Base-by-base conservation (phyloP, 148 eudicot genomes). In the Chenopodium formosanum region DNA sequence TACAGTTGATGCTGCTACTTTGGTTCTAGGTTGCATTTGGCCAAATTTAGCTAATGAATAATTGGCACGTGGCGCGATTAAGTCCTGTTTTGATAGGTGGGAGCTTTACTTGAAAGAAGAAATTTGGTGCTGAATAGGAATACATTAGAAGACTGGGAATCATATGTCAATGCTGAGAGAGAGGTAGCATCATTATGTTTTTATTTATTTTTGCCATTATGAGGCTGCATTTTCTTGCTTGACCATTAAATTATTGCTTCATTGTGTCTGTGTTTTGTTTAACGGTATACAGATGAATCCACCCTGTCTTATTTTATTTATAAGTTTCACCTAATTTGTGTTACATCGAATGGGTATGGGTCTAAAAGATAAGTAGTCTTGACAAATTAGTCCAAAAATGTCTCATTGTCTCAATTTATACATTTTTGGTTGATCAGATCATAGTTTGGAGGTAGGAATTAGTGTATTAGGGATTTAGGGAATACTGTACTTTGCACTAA, bases 1-100 rank as follows among this genome's bases (percentile, higher is more conserved):
- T 83, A 68, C 47, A 65, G 77, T 75, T 83, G 82, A 83, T 83
- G 81, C 27, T 65, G 82, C 68, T 63, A 77, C 44, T 29, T 56
- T n/a, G 31, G 47, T 37, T 78, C 22, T 19, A 48, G 81, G 65
- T 73, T 74, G 73, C 66, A 71, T 50, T n/a, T 73, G 67, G 81
- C 17, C 23, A 73, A 73, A 22, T 63, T 62, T 71, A 63, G 53
- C 56, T n/a, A 40, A 64, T 50, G 78, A 83, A 62, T 64, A 29
- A 78, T 73, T 23, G 44, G 40, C 64, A 78, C 73, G 82, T 83
- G 85, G 85, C 71, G 17, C 63, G 82, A 79, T 75, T 13, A 12
- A 78, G 82, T 74, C 85, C 75, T 56, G 75, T 71, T 44, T 70
- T 48, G 32, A 44, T n/a, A 32, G 52, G 34, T 76, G 37, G 73